Evolutionary conservation across 164 flowering plant genomes (phyloP), one percentile per base, ranked within the genome.

Genomic region (Stephania cephalantha): DNA sequence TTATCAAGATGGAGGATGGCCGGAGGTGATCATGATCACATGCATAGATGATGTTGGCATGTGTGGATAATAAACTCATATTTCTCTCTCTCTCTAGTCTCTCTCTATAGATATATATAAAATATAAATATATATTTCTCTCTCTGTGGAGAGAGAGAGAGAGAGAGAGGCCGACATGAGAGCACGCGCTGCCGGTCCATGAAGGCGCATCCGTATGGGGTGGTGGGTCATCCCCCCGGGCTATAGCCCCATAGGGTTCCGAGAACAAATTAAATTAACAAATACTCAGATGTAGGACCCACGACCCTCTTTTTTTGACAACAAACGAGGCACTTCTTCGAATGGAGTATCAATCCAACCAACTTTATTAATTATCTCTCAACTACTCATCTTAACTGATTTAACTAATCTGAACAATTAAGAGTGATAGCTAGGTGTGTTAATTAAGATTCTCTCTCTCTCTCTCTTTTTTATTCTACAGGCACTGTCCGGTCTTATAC

Each of bases 161-260:
- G 66, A 20, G 42, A 35, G 42, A 50, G 66, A 20, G 66, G 66
- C 66, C 65, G 78, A 81, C 78, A 78, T 9, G 46, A 64, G 55
- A 42, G 81, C 81, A 81, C 81, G 84, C 81, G 72, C 74, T 81
- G 84, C 81, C 79, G 79, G 78, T 42, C 46, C 66, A 55, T 63
- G 79, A 67, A 78, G 81, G 81, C 35, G 81, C 84, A 81, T 65
- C 79, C 73, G 58, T 69, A 73, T 76, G 75, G 81, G 69, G 75
- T 76, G 66, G 81, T 78, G 81, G 83, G 83, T 67, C 75, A 71
- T 15, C 53, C 9, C 15, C 11, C 42, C 42, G 42, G 42, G 55
- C 11, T 10, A 50, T 12, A 8, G 53, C 53, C 9, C 53, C 15
- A 50, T 50, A 3, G 55, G 55, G 55, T 50, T 50, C 15, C 53